Evolutionary conservation across 768 basidiomycete genomes (phyloP), one percentile per base, ranked within the genome.

Genomic region (Phylloporus sp.): DNA sequence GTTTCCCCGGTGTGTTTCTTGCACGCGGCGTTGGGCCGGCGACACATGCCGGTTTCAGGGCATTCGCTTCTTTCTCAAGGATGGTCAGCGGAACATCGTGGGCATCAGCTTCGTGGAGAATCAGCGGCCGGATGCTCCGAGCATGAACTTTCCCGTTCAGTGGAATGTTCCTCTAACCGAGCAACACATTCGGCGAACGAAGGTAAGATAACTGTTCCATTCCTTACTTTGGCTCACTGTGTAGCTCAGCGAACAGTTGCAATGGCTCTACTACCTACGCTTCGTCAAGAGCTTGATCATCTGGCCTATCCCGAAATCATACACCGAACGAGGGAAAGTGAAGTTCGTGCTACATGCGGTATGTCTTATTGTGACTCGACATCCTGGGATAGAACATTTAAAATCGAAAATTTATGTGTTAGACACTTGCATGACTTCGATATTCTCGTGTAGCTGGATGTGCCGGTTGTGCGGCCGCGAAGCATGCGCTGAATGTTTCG

Each of bases 371-470:
- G 44, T 35, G 27, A 40, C 38, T 41, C 49, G 9, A 20, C 43
- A 44, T 27, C 23, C 43, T 32, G 49, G 58, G 40, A 45, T 47
- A 47, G 20, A 3, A 15, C 6, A 15, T 45, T 46, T 56, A 47
- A 45, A 43, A 47, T 50, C 49, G 42, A 47, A n/a, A n/a, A 50
- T 23, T 0, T 11, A n/a, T 52, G 35, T 43, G 54, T 20, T 65
- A 95, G 93, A 97, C 69, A 91, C 88, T 2, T 97, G 94, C 68
- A 88, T 91, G 78, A 94, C 91, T 5, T 95, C 93, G 12, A 83
- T 95, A 51, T 95, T 95, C 69, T 86, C 88, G 6, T 84, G 82
- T 51, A 87, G 84, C 27, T 95, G 89, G 84, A 88, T 95, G 80
- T 95, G 93, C 66, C 79, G 87, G n/a, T 65, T 81, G 34, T 97